phyloP scores from a whole-genome alignment of 805 yeast species.

The Sugiyamaella qingdaonensis region DNA sequence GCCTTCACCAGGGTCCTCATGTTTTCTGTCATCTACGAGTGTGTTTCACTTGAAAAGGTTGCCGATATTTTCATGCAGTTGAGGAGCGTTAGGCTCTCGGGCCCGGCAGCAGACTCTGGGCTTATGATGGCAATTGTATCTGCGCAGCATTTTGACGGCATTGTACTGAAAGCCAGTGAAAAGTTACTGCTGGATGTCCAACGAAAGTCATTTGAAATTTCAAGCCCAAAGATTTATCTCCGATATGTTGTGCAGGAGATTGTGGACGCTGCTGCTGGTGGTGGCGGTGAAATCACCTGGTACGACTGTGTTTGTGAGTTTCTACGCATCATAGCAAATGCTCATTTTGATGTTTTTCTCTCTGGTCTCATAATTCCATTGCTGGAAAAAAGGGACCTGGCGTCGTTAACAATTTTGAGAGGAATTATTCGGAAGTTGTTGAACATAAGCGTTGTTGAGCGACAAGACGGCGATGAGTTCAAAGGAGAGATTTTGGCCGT shows the following conservation, averaged over 20 bases:
- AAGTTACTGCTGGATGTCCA: slow-evolving; percentile 21
- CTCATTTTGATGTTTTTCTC: slow-evolving; percentile 10
- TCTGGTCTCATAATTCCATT: slow-evolving; percentile 16
- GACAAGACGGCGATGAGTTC: not conserved
- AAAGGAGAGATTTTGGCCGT: slow-evolving; percentile 10
- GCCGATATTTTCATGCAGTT: slow-evolving; percentile 32
- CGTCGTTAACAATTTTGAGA: not conserved
- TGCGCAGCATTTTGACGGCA: slow-evolving; percentile 11
- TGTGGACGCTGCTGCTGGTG: slow-evolving; percentile 1
- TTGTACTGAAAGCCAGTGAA: slow-evolving; percentile 18
- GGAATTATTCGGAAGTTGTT: slow-evolving; percentile 4
- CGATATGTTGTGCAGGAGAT: slow-evolving; percentile 15
- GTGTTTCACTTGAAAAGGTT: slow-evolving; percentile 34
- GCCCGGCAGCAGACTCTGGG: slow-evolving; percentile 22
- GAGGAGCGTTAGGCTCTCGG: slow-evolving; percentile 25
- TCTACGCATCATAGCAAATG: slow-evolving; percentile 8
- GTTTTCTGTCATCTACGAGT: slow-evolving; percentile 37
- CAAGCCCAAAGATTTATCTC: slow-evolving; percentile 14
- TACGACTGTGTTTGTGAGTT: slow-evolving; percentile 7
- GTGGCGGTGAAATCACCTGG: slow-evolving; percentile 8
- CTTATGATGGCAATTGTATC: slow-evolving; percentile 20
- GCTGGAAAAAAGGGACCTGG: slow-evolving; percentile 6
- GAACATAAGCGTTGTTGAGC: not conserved
- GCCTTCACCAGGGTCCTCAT: slow-evolving; percentile 36
- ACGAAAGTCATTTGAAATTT: slow-evolving; percentile 17